Evolutionary conservation across 192 early-diverging fungal species (phyloP).

Genomic region (Cladochytrium replicatum): DNA sequence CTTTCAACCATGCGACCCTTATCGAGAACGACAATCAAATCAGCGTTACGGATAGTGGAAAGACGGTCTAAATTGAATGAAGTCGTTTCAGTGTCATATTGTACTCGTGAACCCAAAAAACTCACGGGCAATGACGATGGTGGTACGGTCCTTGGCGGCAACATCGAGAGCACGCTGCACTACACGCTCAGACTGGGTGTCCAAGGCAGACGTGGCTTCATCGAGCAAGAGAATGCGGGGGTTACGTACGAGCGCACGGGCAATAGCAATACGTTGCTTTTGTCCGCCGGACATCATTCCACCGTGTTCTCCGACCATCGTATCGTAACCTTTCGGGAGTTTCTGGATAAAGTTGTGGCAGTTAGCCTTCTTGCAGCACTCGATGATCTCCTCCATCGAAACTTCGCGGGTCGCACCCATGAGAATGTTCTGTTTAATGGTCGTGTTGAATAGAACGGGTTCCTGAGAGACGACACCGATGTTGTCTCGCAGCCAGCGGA

Average conservation of each 20-base stretch:
- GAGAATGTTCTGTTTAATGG: constrained; percentile 4
- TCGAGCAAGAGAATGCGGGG: constrained; percentile 41
- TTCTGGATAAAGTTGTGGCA: constrained; percentile 65
- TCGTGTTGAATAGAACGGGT: not conserved
- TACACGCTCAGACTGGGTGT: not conserved
- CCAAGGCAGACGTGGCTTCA: not conserved
- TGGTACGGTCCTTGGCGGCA: not conserved
- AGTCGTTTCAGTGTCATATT: no score
- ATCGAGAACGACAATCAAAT: constrained; percentile 77
- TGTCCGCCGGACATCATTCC: constrained; percentile 65
- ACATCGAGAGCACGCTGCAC: not conserved
- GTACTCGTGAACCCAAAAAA: not conserved
- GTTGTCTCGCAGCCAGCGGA: no score
- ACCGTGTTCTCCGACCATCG: constrained; percentile 34
- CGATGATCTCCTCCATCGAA: not conserved
- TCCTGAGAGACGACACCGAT: no score
- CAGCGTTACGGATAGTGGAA: constrained; percentile 77
- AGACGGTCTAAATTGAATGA: no score
- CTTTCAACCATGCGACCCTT: constrained; percentile 46
- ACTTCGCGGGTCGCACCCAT: no score
- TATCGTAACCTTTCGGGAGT: constrained; percentile 43
- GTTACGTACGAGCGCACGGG: constrained; percentile 54
- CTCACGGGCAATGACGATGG: not conserved
- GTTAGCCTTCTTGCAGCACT: constrained; percentile 41
- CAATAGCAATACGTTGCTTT: constrained; percentile 62